Evolutionary conservation across 768 basidiomycete species (phyloP), one percentile per base, ranked within the genome.

Genomic region (Naganishia vaughanmartiniae): DNA sequence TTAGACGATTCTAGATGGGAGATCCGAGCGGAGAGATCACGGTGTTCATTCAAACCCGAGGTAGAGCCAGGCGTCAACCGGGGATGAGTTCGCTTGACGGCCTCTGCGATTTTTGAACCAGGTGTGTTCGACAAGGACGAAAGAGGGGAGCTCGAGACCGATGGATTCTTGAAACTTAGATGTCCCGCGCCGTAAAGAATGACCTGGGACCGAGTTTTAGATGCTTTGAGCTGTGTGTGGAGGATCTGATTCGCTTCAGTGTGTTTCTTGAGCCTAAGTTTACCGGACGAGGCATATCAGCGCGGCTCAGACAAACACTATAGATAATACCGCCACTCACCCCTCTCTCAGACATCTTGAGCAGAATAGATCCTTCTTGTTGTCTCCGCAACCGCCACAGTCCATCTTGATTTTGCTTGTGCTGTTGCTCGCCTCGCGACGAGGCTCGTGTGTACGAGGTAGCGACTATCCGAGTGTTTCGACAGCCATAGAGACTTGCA

Each of bases 211-310:
- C 70, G 53, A 19, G 53, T n/a, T 6, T 45, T n/a, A 1, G 70
- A 71, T 6, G 65, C 60, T 21, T 33, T 54, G 39, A 71, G 46
- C 33, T 71, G 70, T 14, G 70, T 71, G 15, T 26, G 28, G 17
- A 71, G 70, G 24, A 71, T 58, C 4, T 54, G 54, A 58, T 39
- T 65, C 21, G 70, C 70, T 19, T 65, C 54, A 28, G 70, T 65
- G 51, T 71, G 70, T n/a, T 54, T 65, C 24, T 65, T 57, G 54
- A 71, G 65, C 34, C 70, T 71, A 65, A 15, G n/a, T 21, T 15
- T 2, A 53, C 24, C 24, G n/a, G 26, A 56, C 2, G 14, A 58
- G 24, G n/a, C 15, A 60, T 21, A 48, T 56, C 19, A 31, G 36
- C 42, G 42, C 6, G 28, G 26, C 31, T 1, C 14, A 10, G 56